phyloP scores from a whole-genome alignment of 2,329 filamentous ascomycete genomes.

The Calonectria hawksworthii region DNA sequence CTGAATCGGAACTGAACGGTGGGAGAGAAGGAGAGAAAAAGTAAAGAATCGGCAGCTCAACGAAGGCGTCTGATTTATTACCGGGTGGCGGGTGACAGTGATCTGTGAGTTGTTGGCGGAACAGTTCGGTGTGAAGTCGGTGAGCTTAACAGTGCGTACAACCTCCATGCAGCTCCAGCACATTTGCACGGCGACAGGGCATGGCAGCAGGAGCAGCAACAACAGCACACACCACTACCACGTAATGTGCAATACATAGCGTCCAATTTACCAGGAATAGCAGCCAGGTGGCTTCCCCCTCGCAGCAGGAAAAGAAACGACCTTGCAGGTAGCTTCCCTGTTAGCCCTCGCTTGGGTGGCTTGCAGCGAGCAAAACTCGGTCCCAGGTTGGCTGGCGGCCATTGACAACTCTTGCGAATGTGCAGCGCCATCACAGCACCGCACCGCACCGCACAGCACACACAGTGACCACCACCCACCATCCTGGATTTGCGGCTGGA shows the following conservation, averaged over 20 bases:
- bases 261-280: slow-evolving; percentile 8
- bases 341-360: background rate
- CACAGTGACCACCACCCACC: slow-evolving; percentile 16
- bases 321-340: slow-evolving; percentile 7
- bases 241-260: slow-evolving; percentile 10
- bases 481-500: slow-evolving; percentile 8
- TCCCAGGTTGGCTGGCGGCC: background rate
- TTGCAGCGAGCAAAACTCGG: slow-evolving; percentile 5
- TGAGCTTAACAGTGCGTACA: slow-evolving; percentile 35
- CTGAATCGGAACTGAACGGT: slow-evolving; percentile 15
- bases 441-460: slow-evolving; percentile 15
- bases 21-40: slow-evolving; percentile 11
- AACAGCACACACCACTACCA: slow-evolving; percentile 21
- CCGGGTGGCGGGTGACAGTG: slow-evolving; percentile 20
- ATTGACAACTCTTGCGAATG: slow-evolving; percentile 1
- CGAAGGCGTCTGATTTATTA: slow-evolving; percentile 14
- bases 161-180: slow-evolving; percentile 17
- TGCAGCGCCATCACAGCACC: slow-evolving; percentile 2
- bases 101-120: slow-evolving; percentile 28
- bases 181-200: slow-evolving; percentile 29
- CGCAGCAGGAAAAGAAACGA: slow-evolving; percentile 13
- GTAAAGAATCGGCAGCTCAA: slow-evolving; percentile 2
- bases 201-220: slow-evolving; percentile 30
- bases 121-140: slow-evolving; percentile 51
- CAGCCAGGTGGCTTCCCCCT: slow-evolving; percentile 2